A percentile compares a stretch with the other conserved stretches of the same genome.
Conservation (phyloP, 768 basidiomycete species). For the Xerocomus spinulosus region DNA sequence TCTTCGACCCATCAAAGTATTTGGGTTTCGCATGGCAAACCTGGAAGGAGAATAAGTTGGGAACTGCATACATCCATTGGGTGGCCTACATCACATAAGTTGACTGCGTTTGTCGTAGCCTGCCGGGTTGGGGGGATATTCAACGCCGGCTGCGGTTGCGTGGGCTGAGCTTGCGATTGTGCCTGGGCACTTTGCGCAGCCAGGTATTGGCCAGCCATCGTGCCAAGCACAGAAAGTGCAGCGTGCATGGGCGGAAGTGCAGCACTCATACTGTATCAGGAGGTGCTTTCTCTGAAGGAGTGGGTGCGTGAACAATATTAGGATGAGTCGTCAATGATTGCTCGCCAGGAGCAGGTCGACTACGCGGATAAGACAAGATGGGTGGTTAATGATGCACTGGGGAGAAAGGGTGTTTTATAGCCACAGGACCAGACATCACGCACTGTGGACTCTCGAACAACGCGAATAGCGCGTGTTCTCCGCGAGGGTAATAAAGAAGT, state of each 20-base stretch:
- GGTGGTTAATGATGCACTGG: conserved; percentile 27
- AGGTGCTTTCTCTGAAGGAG: conserved; percentile 8
- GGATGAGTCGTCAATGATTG: conserved; percentile 7
- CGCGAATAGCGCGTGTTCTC: conserved; percentile 29
- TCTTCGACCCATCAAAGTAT: conserved; percentile 50
- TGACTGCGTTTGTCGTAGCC: conserved; percentile 26
- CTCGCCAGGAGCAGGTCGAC: conserved; percentile 30
- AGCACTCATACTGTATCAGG: conserved; percentile 23
- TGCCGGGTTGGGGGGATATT: conserved; percentile 13
- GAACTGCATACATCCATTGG: conserved; percentile 1
- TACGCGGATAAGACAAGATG: conserved; percentile 41
- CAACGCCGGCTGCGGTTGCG: conserved; percentile 19
- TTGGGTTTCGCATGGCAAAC: conserved; percentile 54
- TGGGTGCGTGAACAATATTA: conserved; percentile 4
- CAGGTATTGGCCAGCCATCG: conserved; percentile 34
- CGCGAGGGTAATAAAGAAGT: conserved; percentile 23
- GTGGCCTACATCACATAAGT: conserved; percentile 48
- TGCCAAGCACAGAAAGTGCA: conserved; percentile 34
- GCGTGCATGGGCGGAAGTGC: conserved; percentile 34
- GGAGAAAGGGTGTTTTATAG: conserved; percentile 24
- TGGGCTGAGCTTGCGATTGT: conserved; percentile 26
- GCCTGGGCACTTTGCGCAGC: conserved; percentile 29
- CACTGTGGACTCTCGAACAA: conserved; percentile 16
- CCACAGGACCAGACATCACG: conserved; percentile 8
- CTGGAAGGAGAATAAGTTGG: conserved; percentile 28